A percentile compares a stretch with the other conserved stretches of the same genome.
phyloP scores from a whole-genome alignment of 2,329 filamentous ascomycete genomes.

The Pseudovirgaria hyperparasitica region DNA sequence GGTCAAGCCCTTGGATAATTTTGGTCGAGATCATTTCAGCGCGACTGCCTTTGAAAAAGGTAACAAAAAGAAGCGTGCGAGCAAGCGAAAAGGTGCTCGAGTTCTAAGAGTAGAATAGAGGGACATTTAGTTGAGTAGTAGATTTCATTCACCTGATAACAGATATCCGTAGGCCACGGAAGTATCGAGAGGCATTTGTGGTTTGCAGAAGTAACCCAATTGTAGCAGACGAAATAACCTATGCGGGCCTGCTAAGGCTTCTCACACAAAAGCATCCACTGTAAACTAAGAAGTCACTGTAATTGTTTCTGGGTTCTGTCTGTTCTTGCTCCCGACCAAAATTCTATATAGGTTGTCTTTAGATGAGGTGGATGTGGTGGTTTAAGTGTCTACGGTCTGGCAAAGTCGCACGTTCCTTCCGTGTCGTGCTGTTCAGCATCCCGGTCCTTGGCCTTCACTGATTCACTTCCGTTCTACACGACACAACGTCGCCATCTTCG shows the following conservation, averaged over 20 bases:
- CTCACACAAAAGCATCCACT: constrained; percentile 6
- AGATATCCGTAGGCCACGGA: constrained; percentile 2
- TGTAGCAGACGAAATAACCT: constrained; percentile 1
- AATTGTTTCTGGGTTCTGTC: no score
- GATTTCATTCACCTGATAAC: constrained; percentile 1
- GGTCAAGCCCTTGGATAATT: constrained; percentile 96
- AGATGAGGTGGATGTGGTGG: no score
- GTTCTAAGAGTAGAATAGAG: constrained; percentile 58
- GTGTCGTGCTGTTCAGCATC: no score
- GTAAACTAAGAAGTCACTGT: constrained; percentile 8
- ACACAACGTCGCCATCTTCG: no score
- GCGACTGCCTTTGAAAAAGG: constrained; percentile 61
- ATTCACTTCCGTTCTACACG: no score
- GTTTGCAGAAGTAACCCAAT: constrained; percentile 2
- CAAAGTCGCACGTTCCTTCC: no score
- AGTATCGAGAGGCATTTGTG: constrained; percentile 2
- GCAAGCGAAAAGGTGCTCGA: constrained; percentile 60
- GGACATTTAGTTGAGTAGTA: constrained; percentile 3
- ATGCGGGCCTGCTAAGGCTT: constrained; percentile 1
- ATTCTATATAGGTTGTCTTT: no score
- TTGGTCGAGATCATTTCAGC: constrained; percentile 73
- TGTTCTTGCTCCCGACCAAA: no score
- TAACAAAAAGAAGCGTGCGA: constrained; percentile 69
- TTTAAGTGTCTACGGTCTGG: no score
- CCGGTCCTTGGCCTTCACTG: no score